These are phyloP conservation scores for Trichosporon asahii DNA, from an alignment of 1,284 basidiomycete species.

Conservation along the genomic window DNA sequence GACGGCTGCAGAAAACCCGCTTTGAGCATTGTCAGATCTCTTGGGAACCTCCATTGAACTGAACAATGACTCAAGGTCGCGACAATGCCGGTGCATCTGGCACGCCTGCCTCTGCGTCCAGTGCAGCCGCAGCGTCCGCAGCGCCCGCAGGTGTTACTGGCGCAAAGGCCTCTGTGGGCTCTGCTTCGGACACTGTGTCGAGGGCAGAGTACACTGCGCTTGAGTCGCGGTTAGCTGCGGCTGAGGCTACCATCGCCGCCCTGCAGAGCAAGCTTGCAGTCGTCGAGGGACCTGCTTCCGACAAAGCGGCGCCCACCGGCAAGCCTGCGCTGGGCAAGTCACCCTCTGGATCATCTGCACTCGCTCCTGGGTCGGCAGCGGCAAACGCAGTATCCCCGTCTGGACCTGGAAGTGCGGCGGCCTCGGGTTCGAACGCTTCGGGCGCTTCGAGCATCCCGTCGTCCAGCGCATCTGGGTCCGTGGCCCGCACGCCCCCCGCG, in stretches of 20 bases:
- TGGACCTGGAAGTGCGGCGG: neutral
- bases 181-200: neutral
- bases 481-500: conserved; percentile 12
- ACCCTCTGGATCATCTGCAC: neutral
- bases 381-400: neutral
- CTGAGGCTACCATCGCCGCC: conserved; percentile 35
- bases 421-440: neutral
- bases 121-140: neutral
- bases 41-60: neutral
- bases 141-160: neutral
- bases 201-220: conserved; percentile 33
- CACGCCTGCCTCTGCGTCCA: no score
- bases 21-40: neutral
- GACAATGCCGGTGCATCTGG: neutral
- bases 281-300: conserved; percentile 16
- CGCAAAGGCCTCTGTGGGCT: neutral
- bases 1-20: neutral
- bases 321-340: neutral
- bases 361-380: neutral
- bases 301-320: neutral
- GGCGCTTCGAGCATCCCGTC: conserved; percentile 1
- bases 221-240: conserved; percentile 33
- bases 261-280: conserved; percentile 42
- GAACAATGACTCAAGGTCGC: neutral
- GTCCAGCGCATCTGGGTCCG: conserved; percentile 4